Evolutionary conservation across 1,139 yeast species (phyloP), one percentile per base, ranked within the genome.

Genomic region (Geotrichum phurueaensis): DNA sequence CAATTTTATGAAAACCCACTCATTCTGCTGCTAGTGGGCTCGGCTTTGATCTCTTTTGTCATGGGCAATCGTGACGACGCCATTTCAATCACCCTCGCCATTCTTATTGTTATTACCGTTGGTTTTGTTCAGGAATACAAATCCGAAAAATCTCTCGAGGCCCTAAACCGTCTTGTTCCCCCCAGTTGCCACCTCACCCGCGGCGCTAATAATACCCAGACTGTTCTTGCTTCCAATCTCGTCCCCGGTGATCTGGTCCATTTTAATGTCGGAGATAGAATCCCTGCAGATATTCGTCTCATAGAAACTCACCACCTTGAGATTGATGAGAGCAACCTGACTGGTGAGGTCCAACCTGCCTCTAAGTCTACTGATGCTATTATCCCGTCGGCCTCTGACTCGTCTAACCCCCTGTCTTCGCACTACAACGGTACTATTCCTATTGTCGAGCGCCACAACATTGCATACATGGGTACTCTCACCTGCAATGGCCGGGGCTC

Each of bases 61-160:
- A 89, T 94, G 95, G 96, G 96, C 27, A 94, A 94, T 74, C 84
- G 85, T 49, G 97, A 92, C 72, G 99, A 94, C 73, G 96, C 98
- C 1, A 77, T 94, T 29, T 86, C 95, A 64, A 92, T 92, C 69
- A 85, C 96, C 0, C 78, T 90, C 66, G 98, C 98, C 6, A 89
- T 92, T 62, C 69, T 88, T 49, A 91, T 92, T 67, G 98, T 92
- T 36, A 97, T 92, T 9, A 83, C 95, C 0, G 99, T 94, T 36
- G 99, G 98, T 0, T 94, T 94, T 75, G 92, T 94, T 27, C 99
- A 94, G 74, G 99, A 94, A 73, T 91, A 91, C 71, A 81, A 97
- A 68, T 88, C 96, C 0, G 99, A 94, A 72, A 88, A 94, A 76
- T 88, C 96, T 2, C 78, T 94, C 62, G 96, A 90, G 70, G 98